These are phyloP conservation scores for Diplocarpon rosae DNA, from an alignment of 2,329 filamentous ascomycete species.

Conservation along the genomic window DNA sequence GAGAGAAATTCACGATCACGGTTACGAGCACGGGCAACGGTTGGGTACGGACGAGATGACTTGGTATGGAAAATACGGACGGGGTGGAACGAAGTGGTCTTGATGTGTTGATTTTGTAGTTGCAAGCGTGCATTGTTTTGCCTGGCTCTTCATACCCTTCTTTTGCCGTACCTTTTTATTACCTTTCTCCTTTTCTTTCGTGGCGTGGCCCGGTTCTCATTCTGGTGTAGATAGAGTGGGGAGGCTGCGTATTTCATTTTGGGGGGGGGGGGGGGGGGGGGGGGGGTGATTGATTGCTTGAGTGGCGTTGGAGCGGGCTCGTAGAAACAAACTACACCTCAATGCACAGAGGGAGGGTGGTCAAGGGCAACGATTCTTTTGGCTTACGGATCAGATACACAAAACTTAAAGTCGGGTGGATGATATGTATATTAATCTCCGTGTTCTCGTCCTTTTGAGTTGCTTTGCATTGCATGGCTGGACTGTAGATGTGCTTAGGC, in stretches of 20 bases:
- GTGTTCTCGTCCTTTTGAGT: neutral
- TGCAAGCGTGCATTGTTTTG: constrained; percentile 8
- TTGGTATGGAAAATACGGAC: no score
- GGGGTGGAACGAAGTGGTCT: no score
- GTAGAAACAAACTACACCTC: no score
- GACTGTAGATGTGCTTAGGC: neutral
- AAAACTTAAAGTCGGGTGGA: neutral
- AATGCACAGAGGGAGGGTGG: no score
- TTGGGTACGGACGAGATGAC: constrained; percentile 9
- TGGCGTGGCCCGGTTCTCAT: neutral
- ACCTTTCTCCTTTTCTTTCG: neutral
- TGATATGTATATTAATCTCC: constrained; percentile 12
- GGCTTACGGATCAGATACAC: neutral
- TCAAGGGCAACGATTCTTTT: no score
- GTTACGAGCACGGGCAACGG: no score
- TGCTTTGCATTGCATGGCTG: neutral
- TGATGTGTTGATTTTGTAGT: no score
- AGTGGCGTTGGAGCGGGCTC: neutral
- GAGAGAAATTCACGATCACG: constrained; percentile 7
- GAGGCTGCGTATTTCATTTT: neutral
- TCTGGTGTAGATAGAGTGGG: neutral
- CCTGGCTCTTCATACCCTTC: neutral
- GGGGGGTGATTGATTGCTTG: neutral
- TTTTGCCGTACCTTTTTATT: neutral
- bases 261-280: neutral